A percentile compares a stretch with the other conserved stretches of the same genome.
Evolutionary conservation across 2,329 filamentous ascomycete species (phyloP).

Genomic region (Chaetomium sp.): DNA sequence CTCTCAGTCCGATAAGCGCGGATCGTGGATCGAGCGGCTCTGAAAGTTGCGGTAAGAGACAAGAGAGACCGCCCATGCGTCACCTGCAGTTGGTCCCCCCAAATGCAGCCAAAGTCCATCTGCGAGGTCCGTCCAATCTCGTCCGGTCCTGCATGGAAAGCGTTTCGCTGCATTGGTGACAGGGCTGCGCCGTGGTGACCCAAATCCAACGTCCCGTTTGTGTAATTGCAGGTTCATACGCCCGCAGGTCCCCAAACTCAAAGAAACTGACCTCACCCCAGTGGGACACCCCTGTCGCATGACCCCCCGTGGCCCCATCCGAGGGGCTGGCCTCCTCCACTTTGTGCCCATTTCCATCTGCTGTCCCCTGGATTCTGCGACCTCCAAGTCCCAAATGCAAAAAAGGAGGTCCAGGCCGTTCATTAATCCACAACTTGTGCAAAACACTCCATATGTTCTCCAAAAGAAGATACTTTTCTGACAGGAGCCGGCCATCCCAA

Average conservation of each 20-base stretch:
- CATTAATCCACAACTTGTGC: no score
- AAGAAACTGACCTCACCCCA: background rate
- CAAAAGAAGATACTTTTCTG: no score
- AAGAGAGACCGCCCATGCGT: background rate
- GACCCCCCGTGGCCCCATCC: background rate
- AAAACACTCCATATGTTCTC: no score
- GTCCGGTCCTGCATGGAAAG: background rate
- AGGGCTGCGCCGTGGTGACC: conserved; percentile 1
- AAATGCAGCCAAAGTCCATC: background rate
- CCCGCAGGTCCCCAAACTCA: no score
- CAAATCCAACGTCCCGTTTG: background rate
- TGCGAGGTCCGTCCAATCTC: background rate
- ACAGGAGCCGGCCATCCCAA: no score
- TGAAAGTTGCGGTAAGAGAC: background rate
- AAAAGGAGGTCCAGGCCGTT: no score
- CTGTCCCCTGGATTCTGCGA: conserved; percentile 7
- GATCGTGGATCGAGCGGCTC: background rate
- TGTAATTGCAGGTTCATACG: conserved; percentile 5
- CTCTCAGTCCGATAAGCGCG: no score
- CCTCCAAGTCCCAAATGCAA: no score
- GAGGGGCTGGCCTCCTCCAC: conserved; percentile 7
- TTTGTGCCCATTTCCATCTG: conserved; percentile 5
- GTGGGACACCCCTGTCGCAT: background rate
- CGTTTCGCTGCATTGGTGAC: background rate
- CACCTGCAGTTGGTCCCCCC: background rate